These are phyloP conservation scores for Mimosa bimucronata DNA, from an alignment of 306 rosid genomes.

Conservation along the genomic window DNA sequence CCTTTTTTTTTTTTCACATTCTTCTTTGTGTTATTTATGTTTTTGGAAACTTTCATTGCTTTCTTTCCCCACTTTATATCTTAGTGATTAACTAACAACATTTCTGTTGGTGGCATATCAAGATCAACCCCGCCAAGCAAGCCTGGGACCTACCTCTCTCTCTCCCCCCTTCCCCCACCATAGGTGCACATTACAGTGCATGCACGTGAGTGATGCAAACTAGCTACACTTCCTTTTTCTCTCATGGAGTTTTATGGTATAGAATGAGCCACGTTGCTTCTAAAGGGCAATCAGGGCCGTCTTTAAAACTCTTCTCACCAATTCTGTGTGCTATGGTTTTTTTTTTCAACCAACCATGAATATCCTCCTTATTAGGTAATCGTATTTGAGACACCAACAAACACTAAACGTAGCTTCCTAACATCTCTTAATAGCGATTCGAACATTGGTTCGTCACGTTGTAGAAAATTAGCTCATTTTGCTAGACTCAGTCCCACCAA, in stretches of 20 bases:
- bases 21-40: neutral
- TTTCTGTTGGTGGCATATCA: constrained; percentile 50
- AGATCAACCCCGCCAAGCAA: constrained; percentile 44
- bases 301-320: constrained; percentile 12
- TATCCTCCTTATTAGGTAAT: too few species aligned
- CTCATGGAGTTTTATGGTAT: constrained; percentile 37
- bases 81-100: constrained; percentile 22
- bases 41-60: constrained; percentile 1
- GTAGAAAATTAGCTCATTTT: too few species aligned
- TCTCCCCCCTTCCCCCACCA: neutral
- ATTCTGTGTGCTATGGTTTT: neutral
- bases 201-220: constrained; percentile 59
- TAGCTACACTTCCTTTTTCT: constrained; percentile 48
- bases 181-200: constrained; percentile 43
- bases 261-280: constrained; percentile 51
- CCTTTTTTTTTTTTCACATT: constrained; percentile 20
- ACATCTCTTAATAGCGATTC: too few species aligned
- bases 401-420: too few species aligned
- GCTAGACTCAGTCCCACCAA: neutral
- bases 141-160: constrained; percentile 37
- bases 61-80: neutral
- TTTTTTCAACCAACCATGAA: too few species aligned
- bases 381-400: too few species aligned
- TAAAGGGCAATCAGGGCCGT: constrained; percentile 33
- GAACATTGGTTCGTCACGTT: too few species aligned